Conservation (phyloP, 768 basidiomycete genomes). For the Mycena capillaripes region DNA sequence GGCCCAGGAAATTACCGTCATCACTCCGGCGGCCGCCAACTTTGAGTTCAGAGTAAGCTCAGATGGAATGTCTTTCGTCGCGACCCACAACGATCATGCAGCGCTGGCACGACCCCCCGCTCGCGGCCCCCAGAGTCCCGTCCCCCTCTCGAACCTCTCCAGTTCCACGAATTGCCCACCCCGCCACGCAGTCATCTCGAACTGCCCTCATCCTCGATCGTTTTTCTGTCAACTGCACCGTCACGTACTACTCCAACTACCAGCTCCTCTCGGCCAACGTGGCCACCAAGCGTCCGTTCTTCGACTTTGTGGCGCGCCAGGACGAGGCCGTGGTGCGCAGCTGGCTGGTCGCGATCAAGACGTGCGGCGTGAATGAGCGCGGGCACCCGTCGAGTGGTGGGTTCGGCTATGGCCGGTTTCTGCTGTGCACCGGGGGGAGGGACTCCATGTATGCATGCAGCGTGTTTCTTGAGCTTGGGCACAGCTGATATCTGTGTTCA, state of each 20-base stretch:
- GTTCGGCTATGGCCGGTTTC: slow-evolving; percentile 85
- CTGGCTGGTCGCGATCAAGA: slow-evolving; percentile 85
- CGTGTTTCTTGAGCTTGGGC: background rate
- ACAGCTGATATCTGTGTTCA: background rate
- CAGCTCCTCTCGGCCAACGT: slow-evolving; percentile 70
- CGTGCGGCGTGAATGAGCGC: slow-evolving; percentile 88
- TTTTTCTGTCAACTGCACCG: slow-evolving; percentile 74
- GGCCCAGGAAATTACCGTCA: slow-evolving; percentile 84
- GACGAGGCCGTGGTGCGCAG: slow-evolving; percentile 77
- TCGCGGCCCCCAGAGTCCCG: slow-evolving; percentile 37
- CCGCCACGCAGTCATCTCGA: slow-evolving; percentile 79
- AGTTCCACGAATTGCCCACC: slow-evolving; percentile 48
- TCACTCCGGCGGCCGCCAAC: slow-evolving; percentile 70
- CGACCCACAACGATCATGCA: slow-evolving; percentile 43
- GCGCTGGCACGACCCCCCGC: slow-evolving; percentile 80
- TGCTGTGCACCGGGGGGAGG: slow-evolving; percentile 67
- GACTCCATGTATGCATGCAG: slow-evolving; percentile 36
- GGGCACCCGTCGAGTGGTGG: slow-evolving; percentile 89
- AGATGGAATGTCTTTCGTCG: slow-evolving; percentile 17
- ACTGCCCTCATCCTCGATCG: slow-evolving; percentile 88
- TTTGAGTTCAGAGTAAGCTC: slow-evolving; percentile 67
- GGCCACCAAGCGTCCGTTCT: slow-evolving; percentile 77
- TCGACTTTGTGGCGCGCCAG: slow-evolving; percentile 76
- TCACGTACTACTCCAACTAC: slow-evolving; percentile 83
- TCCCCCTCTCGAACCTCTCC: background rate